phyloP scores from a whole-genome alignment of 2,329 filamentous ascomycete genomes.

The Beauveria pseudobassiana region DNA sequence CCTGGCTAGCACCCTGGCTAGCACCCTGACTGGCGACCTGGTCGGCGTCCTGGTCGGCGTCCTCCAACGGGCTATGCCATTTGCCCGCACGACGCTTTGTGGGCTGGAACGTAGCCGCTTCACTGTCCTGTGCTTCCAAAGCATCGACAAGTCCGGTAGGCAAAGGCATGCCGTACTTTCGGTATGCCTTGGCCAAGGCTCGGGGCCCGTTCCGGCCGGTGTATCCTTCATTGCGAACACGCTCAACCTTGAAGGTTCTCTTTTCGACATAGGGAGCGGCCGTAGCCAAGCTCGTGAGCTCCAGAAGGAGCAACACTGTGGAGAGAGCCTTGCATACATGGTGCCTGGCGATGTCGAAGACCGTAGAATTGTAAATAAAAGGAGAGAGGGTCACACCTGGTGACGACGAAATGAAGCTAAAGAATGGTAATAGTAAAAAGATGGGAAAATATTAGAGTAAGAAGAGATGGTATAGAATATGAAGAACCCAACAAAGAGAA shows the following conservation, averaged over 20 bases:
- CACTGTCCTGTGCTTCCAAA: constrained; percentile 20
- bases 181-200: constrained; percentile 58
- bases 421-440: neutral
- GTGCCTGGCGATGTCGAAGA: neutral
- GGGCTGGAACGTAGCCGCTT: neutral
- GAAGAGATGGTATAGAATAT: neutral
- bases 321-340: constrained; percentile 13
- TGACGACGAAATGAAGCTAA: neutral
- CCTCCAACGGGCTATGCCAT: neutral
- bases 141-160: constrained; percentile 34
- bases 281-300: constrained; percentile 40
- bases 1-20: too few relatives aligned
- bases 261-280: constrained; percentile 31
- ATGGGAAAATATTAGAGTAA: neutral
- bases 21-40: too few relatives aligned
- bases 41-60: too few relatives aligned
- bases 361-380: neutral
- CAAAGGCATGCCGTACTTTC: constrained; percentile 56
- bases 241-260: constrained; percentile 55
- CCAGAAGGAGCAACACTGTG: constrained; percentile 40
- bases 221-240: constrained; percentile 48
- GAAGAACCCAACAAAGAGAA: neutral
- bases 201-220: constrained; percentile 46
- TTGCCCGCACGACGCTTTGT: constrained; percentile 10
- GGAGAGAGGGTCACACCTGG: neutral